phyloP scores from a whole-genome alignment of 2,329 filamentous ascomycete genomes.

The Anisogramma anomala region DNA sequence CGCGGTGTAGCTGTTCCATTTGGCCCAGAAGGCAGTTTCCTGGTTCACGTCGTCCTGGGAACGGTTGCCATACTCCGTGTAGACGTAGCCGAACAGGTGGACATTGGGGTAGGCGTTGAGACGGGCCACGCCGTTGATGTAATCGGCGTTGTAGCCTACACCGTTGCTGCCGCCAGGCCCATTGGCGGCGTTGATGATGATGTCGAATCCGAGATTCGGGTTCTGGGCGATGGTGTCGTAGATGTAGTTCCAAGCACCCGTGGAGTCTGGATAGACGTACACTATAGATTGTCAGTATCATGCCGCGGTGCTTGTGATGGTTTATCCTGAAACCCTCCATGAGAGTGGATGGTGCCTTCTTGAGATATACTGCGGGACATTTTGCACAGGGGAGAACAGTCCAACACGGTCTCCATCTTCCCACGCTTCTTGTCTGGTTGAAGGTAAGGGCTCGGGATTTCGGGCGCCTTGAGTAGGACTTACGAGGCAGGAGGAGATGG shows the following conservation, averaged over 20 bases:
- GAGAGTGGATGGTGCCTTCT: no score
- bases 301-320: no score
- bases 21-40: slow-evolving; percentile 4
- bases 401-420: no score
- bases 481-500: slow-evolving; percentile 2
- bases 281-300: no score
- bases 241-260: background rate
- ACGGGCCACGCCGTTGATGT: background rate
- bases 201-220: slow-evolving; percentile 7
- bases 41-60: background rate
- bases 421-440: no score
- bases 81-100: slow-evolving; percentile 5
- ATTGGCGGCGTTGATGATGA: slow-evolving; percentile 7
- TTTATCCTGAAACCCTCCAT: no score
- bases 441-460: no score
- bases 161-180: slow-evolving; percentile 3
- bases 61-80: background rate
- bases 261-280: slow-evolving; percentile 1
- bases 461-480: no score
- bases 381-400: no score
- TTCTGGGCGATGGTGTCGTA: slow-evolving; percentile 2
- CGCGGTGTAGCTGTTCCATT: slow-evolving; percentile 2
- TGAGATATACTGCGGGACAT: no score
- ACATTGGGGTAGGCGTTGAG: slow-evolving; percentile 4
- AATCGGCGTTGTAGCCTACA: slow-evolving; percentile 4